These are phyloP conservation scores for Irpex rosettiformis DNA, from an alignment of 1,284 basidiomycete genomes.

Conservation along the genomic window DNA sequence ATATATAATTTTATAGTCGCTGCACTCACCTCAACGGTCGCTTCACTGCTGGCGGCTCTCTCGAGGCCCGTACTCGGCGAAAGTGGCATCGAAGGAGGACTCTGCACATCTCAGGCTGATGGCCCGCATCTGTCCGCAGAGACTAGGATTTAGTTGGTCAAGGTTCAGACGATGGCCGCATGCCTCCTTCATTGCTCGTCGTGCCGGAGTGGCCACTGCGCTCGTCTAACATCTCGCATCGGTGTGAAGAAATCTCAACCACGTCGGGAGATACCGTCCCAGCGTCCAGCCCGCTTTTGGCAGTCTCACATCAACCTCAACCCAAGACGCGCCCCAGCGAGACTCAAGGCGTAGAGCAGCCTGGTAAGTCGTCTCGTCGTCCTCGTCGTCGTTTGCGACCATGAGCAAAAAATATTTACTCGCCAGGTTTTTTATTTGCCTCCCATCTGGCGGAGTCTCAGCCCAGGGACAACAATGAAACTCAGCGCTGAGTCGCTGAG, in stretches of 20 bases:
- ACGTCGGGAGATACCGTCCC: background rate
- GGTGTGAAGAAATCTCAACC: constrained; percentile 2
- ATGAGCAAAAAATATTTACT: background rate
- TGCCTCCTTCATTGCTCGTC: background rate
- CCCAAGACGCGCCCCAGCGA: background rate
- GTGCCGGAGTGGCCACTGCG: constrained; percentile 3
- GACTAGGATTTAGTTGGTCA: constrained; percentile 1
- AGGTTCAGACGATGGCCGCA: background rate
- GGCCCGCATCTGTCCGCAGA: background rate
- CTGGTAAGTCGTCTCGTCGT: too few relatives aligned
- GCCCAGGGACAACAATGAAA: background rate
- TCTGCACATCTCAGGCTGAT: background rate
- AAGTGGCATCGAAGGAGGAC: background rate
- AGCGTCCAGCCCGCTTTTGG: background rate
- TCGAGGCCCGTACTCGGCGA: background rate
- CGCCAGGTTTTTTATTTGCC: background rate
- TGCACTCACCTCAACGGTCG: too few relatives aligned
- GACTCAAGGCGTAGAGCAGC: too few relatives aligned
- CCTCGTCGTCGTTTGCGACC: background rate
- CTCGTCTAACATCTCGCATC: constrained; percentile 2
- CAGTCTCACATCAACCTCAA: background rate
- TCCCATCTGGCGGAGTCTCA: background rate
- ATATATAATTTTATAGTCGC: too few relatives aligned
- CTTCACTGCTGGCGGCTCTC: background rate
- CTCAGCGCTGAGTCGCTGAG: constrained; percentile 2